Base-by-base conservation (phyloP, 441 rosid genomes). In the Heliophila coronopifolia region DNA sequence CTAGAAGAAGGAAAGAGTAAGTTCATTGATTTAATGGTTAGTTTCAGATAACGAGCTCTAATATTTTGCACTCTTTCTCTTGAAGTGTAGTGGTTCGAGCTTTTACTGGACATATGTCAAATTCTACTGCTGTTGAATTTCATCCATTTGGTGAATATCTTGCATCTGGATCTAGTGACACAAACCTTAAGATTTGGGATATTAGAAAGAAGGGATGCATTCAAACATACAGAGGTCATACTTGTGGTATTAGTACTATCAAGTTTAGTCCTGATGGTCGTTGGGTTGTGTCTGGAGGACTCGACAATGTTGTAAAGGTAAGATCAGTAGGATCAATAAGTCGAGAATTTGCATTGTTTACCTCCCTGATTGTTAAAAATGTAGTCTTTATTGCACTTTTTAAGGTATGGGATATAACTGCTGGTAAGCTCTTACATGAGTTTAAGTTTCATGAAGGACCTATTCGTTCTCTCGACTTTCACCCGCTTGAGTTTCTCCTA, bases 401-500 rank as follows among this genome's bases (percentile, higher is more conserved):
- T 60, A n/a, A 93, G 99, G 80, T 89, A 18, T 93, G 99, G 99
- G 99, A 93, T 77, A 77, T 93, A 57, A 93, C 96, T 25, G 96
- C 99, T 60, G 97, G 99, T 66, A 93, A 93, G 77, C 91, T 82
- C 58, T 69, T 93, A 68, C 94, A 93, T 63, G 99, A 93, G 53
- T 93, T 89, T 69, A 89, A 82, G 68, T 80, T 73, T 69, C 97
- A 86, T 59, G 97, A 89, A 59, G 88, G 95, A 54, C 85, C 74
- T 54, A 84, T 93, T 22, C 71, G 79, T 50, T 86, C 96, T 36
- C 50, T 93, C 42, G 94, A 84, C 56, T 93, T 93, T 67, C 99
- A 93, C 61, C 99, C 99, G 11, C 81, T 84, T 37, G 99, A 93
- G 74, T 86, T 88, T 76, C 99, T 93, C 42, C 73, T 93, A 36